These are phyloP conservation scores for Haberlea rhodopensis DNA, from an alignment of 257 asterid species.

Conservation along the genomic window DNA sequence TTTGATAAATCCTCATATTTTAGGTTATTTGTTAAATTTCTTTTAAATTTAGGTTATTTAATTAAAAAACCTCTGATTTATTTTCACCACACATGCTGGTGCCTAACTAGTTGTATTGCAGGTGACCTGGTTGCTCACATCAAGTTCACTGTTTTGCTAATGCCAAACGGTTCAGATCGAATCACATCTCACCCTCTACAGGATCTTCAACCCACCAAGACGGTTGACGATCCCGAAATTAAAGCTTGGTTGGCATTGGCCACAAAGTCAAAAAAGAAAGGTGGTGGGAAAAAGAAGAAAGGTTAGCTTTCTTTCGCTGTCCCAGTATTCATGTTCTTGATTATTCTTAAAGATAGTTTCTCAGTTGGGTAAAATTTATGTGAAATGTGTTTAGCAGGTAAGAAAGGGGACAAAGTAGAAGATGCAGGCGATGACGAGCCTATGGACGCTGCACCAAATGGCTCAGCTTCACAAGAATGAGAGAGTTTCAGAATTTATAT, in stretches of 20 bases:
- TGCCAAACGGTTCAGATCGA: conserved; percentile 95
- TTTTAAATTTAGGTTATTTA: too few species aligned
- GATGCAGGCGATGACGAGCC: conserved; percentile 50
- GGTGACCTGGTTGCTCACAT: conserved; percentile 93
- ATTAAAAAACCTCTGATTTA: too few species aligned
- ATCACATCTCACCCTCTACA: conserved; percentile 82
- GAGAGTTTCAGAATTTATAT: background rate
- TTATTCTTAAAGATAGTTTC: background rate
- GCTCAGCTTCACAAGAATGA: conserved; percentile 30
- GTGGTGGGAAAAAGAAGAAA: conserved; percentile 97
- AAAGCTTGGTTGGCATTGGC: background rate
- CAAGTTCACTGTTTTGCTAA: conserved; percentile 81
- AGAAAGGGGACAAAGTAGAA: conserved; percentile 68
- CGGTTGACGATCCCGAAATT: conserved; percentile 54
- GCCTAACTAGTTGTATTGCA: conserved; percentile 32
- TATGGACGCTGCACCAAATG: conserved; percentile 42
- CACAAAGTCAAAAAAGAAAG: conserved; percentile 78
- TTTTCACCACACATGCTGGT: background rate
- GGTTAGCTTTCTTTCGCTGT: conserved; percentile 35
- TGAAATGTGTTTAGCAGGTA: conserved; percentile 40
- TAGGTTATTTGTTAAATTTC: too few species aligned
- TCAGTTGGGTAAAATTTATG: background rate
- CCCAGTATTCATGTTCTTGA: background rate
- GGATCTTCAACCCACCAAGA: conserved; percentile 68
- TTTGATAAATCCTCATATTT: too few species aligned